Conservation (phyloP, 139 green algal species). For the Tetratostichococcus sp. region DNA sequence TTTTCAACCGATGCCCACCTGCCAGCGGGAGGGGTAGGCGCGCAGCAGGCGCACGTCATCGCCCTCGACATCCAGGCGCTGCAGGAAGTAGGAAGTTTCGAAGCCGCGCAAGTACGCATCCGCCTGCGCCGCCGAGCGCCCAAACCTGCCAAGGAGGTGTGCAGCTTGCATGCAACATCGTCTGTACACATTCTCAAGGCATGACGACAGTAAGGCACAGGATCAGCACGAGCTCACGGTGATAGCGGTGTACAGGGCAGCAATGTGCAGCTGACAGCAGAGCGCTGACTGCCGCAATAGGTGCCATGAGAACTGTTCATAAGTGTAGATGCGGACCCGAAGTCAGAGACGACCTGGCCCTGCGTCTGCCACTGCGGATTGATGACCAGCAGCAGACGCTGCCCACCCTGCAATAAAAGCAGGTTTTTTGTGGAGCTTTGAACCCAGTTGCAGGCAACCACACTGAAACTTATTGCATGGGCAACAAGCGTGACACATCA, state of each 20-base stretch:
- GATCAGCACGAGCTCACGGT: too few relatives aligned
- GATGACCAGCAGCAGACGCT: conserved; percentile 60
- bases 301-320: neutral
- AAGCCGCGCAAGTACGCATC: conserved; percentile 60
- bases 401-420: conserved; percentile 18
- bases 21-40: conserved; percentile 59
- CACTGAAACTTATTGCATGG: too few relatives aligned
- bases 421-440: too few relatives aligned
- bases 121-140: conserved; percentile 22
- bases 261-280: too few relatives aligned
- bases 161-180: too few relatives aligned
- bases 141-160: conserved; percentile 35
- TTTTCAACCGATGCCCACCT: too few relatives aligned
- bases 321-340: conserved; percentile 8
- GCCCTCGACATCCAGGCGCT: conserved; percentile 43
- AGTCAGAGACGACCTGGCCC: conserved; percentile 46
- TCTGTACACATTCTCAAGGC: too few relatives aligned
- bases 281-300: too few relatives aligned
- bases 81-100: conserved; percentile 57
- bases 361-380: conserved; percentile 77
- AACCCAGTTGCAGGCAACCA: too few relatives aligned
- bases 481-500: too few relatives aligned
- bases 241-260: too few relatives aligned
- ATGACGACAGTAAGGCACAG: too few relatives aligned
- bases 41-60: conserved; percentile 55